These are phyloP conservation scores for Jaltomata sinuosa DNA, from an alignment of 257 asterid species.

Conservation along the genomic window DNA sequence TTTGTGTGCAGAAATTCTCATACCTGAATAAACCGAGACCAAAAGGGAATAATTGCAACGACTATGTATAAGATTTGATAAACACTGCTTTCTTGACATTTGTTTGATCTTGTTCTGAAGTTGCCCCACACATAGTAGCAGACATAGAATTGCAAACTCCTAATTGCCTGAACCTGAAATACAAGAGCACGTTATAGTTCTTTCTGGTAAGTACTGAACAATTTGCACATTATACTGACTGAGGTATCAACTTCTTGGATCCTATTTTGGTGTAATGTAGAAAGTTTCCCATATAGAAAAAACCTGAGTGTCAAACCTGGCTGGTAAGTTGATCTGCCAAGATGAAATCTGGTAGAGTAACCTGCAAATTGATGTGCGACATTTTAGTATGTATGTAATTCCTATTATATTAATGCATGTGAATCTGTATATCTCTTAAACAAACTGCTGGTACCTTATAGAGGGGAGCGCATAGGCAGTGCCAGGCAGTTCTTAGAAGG, in stretches of 20 bases:
- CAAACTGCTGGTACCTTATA: conserved; percentile 45
- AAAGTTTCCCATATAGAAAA: neutral
- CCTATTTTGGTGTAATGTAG: neutral
- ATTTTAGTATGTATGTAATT: neutral
- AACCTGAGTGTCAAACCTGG: conserved; percentile 41
- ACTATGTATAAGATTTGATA: conserved; percentile 32
- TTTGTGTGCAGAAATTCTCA: neutral
- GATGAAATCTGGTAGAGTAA: conserved; percentile 68
- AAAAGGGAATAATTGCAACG: conserved; percentile 58
- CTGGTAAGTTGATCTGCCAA: conserved; percentile 95
- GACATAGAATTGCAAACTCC: conserved; percentile 53
- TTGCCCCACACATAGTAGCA: conserved; percentile 70
- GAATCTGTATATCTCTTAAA: neutral
- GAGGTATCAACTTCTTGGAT: neutral
- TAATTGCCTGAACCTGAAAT: conserved; percentile 66
- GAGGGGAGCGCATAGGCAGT: conserved; percentile 72
- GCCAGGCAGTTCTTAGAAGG: conserved; percentile 53
- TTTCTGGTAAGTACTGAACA: neutral
- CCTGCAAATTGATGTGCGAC: conserved; percentile 25
- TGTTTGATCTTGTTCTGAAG: conserved; percentile 37
- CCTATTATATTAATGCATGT: neutral
- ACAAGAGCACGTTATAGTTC: neutral
- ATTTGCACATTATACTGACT: neutral
- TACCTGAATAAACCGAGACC: conserved; percentile 66
- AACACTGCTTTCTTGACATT: conserved; percentile 8